Evolutionary conservation across 306 rosid genomes (phyloP).

Genomic region (Amphicarpaea edgeworthii): DNA sequence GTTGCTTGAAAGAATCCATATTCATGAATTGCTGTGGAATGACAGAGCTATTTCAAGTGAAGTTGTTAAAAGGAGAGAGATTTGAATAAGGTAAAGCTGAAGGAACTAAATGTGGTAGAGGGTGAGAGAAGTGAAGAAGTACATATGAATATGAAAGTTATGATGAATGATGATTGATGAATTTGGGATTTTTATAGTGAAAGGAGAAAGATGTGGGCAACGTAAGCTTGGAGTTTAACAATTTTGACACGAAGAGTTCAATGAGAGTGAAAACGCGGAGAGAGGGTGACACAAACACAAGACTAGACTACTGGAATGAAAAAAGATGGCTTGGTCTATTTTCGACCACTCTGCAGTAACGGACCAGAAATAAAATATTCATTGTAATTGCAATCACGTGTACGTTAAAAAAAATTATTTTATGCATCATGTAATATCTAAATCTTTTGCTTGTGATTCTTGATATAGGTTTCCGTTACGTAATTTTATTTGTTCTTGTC

Average conservation of each 20-base stretch:
- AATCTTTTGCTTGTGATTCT: not conserved
- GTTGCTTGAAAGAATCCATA: slow-evolving; percentile 32
- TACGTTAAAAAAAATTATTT: too few relatives aligned
- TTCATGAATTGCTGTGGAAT: not conserved
- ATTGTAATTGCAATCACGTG: not conserved
- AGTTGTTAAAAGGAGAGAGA: not conserved
- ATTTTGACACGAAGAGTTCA: not conserved
- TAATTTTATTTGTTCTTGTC: not conserved
- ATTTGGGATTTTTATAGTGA: slow-evolving; percentile 15
- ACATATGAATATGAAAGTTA: not conserved
- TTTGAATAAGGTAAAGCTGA: not conserved
- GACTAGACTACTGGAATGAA: not conserved
- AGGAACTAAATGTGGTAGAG: not conserved
- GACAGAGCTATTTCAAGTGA: not conserved
- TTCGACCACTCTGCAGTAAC: not conserved
- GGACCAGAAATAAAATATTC: not conserved
- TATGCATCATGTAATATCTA: too few relatives aligned
- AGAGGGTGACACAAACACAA: not conserved
- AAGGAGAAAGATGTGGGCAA: not conserved
- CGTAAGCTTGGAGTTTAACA: not conserved
- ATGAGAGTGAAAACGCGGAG: not conserved
- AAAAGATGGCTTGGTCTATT: not conserved
- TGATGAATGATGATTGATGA: not conserved
- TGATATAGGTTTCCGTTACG: not conserved
- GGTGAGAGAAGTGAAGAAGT: not conserved